Conservation (phyloP, 495 filamentous ascomycete species). For the Saxispiralis lemnorum region DNA sequence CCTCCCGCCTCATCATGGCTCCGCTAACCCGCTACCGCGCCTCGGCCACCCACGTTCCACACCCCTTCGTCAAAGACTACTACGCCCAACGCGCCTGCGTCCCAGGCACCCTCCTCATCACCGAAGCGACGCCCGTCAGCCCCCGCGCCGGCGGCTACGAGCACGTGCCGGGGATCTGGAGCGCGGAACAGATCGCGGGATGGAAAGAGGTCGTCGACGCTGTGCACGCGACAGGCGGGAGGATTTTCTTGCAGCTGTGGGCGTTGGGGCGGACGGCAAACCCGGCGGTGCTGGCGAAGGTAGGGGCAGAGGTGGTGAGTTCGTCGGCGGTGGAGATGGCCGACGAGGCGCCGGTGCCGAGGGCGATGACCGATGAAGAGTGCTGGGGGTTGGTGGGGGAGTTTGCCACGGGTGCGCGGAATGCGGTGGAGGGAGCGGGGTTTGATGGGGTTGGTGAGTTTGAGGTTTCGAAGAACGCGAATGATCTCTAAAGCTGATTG, state of each 20-base stretch:
- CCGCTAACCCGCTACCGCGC: slow-evolving; percentile 17
- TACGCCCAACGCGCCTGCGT: slow-evolving; percentile 42
- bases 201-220: slow-evolving; percentile 48
- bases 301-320: slow-evolving; percentile 19
- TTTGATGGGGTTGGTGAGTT: slow-evolving; percentile 67
- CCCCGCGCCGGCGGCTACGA: slow-evolving; percentile 32
- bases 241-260: slow-evolving; percentile 54
- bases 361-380: slow-evolving; percentile 36
- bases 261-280: slow-evolving; percentile 42
- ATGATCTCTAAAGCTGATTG: no score
- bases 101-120: slow-evolving; percentile 45
- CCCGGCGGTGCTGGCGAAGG: slow-evolving; percentile 23
- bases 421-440: slow-evolving; percentile 44
- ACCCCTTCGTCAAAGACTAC: slow-evolving; percentile 35
- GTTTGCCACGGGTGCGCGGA: slow-evolving; percentile 44
- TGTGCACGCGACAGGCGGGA: slow-evolving; percentile 46
- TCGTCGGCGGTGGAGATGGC: slow-evolving; percentile 23
- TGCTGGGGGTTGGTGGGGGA: slow-evolving; percentile 38
- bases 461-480: no score
- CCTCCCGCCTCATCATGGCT: slow-evolving; percentile 13
- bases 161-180: slow-evolving; percentile 49
- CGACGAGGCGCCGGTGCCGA: slow-evolving; percentile 27
- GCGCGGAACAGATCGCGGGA: slow-evolving; percentile 37
- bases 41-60: slow-evolving; percentile 25
- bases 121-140: slow-evolving; percentile 49